These are phyloP conservation scores for Xylariaceae sp. DNA, from an alignment of 2,329 filamentous ascomycete species.

Conservation along the genomic window DNA sequence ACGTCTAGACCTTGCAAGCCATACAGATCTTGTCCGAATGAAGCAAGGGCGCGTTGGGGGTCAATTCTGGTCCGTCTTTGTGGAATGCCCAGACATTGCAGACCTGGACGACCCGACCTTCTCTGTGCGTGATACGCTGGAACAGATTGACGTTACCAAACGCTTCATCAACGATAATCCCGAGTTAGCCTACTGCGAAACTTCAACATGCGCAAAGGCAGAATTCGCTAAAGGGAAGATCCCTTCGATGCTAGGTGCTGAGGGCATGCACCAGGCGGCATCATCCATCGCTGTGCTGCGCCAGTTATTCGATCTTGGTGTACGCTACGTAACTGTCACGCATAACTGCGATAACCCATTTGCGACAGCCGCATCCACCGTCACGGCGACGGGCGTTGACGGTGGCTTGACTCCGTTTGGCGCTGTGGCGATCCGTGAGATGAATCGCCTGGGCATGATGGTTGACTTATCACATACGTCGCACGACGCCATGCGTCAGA, in stretches of 20 bases:
- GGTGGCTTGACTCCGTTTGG: constrained; percentile 55
- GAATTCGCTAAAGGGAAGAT: constrained; percentile 42
- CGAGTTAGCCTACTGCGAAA: constrained; percentile 10
- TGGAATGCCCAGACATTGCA: constrained; percentile 56
- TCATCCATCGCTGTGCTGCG: constrained; percentile 58
- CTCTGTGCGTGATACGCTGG: constrained; percentile 55
- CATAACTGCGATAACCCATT: constrained; percentile 68
- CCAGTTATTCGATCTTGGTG: constrained; percentile 59
- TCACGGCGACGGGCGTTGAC: constrained; percentile 20
- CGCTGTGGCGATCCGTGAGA: constrained; percentile 54
- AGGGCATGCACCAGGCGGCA: constrained; percentile 63
- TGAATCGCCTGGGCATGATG: constrained; percentile 68
- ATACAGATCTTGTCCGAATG: constrained; percentile 65
- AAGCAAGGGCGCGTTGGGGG: constrained; percentile 57
- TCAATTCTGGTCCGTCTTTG: constrained; percentile 68
- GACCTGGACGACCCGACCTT: constrained; percentile 56
- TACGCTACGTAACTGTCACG: constrained; percentile 65
- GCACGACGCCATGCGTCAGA: constrained; percentile 61
- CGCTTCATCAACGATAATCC: constrained; percentile 49
- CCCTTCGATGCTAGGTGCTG: constrained; percentile 57
- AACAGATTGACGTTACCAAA: constrained; percentile 60
- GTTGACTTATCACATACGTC: constrained; percentile 65
- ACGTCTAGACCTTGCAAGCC: constrained; percentile 40
- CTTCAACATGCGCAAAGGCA: constrained; percentile 10
- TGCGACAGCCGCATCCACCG: constrained; percentile 33